A percentile compares a stretch with the other conserved stretches of the same genome.
Evolutionary conservation across 495 filamentous ascomycete species (phyloP).

Genomic region (Aspergillus diversus): DNA sequence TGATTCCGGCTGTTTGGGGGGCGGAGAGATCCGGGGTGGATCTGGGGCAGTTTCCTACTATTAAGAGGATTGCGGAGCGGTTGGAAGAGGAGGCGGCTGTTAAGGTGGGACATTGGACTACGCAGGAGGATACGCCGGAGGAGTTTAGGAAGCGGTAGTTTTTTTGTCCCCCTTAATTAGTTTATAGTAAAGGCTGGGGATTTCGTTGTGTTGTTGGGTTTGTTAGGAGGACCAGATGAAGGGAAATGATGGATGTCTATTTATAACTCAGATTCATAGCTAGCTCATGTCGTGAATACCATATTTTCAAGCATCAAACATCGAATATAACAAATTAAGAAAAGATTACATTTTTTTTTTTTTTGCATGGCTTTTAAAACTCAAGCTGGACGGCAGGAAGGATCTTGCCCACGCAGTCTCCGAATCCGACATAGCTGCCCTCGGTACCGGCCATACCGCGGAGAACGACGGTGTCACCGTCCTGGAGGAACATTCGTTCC

Average conservation of each 20-base stretch:
- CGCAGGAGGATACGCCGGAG: slow-evolving; percentile 52
- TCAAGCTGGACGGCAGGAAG: slow-evolving; percentile 44
- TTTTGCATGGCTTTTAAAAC: slow-evolving; percentile 7
- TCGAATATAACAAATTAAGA: background rate
- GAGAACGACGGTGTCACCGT: slow-evolving; percentile 79
- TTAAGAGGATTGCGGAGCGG: slow-evolving; percentile 39
- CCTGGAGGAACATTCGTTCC: slow-evolving; percentile 75
- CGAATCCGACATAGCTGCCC: slow-evolving; percentile 71
- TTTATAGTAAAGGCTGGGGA: background rate
- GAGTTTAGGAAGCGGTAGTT: slow-evolving; percentile 35
- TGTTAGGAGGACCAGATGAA: background rate
- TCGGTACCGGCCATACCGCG: slow-evolving; percentile 66
- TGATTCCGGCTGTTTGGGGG: slow-evolving; percentile 55
- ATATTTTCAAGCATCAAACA: slow-evolving; percentile 7
- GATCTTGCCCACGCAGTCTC: slow-evolving; percentile 66
- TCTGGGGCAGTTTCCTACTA: slow-evolving; percentile 41
- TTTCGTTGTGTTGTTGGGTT: background rate
- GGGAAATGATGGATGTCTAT: background rate
- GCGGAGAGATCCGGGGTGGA: slow-evolving; percentile 54
- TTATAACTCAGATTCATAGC: slow-evolving; percentile 14
- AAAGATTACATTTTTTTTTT: background rate
- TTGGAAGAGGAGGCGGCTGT: slow-evolving; percentile 44
- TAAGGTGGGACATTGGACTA: slow-evolving; percentile 48
- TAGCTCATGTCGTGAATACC: slow-evolving; percentile 12
- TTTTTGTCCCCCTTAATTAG: background rate